Percentiles rank a stretch among this genome's conserved stretches.
Evolutionary conservation across 495 filamentous ascomycete species (phyloP).

Genomic region (Terfezia boudieri): DNA sequence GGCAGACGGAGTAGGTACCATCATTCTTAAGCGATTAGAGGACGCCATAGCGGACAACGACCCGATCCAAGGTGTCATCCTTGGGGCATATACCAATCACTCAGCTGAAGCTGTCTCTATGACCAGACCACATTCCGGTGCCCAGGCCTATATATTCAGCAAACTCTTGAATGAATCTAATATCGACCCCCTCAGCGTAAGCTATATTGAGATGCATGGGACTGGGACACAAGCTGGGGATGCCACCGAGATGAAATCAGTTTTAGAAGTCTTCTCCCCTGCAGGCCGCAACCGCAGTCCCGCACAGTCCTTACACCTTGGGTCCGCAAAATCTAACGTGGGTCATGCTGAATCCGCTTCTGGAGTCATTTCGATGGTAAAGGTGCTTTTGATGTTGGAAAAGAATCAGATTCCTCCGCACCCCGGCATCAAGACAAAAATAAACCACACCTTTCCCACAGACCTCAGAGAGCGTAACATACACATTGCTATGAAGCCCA

Average conservation of each 20-base stretch:
- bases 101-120: slow-evolving; percentile 60
- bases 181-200: slow-evolving; percentile 47
- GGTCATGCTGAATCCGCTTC: slow-evolving; percentile 82
- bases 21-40: slow-evolving; percentile 51
- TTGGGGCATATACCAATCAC: slow-evolving; percentile 49
- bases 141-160: slow-evolving; percentile 47
- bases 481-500: slow-evolving; percentile 19
- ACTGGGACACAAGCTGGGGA: slow-evolving; percentile 73
- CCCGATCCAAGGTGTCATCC: slow-evolving; percentile 44
- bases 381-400: slow-evolving; percentile 71
- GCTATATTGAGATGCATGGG: slow-evolving; percentile 80
- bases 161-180: slow-evolving; percentile 46
- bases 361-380: slow-evolving; percentile 60
- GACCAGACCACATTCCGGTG: slow-evolving; percentile 53
- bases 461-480: slow-evolving; percentile 9
- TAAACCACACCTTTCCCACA: slow-evolving; percentile 18
- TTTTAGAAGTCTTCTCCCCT: slow-evolving; percentile 63
- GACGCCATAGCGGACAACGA: slow-evolving; percentile 59
- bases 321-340: slow-evolving; percentile 71
- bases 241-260: slow-evolving; percentile 54
- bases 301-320: slow-evolving; percentile 54
- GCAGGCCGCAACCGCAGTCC: slow-evolving; percentile 36
- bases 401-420: slow-evolving; percentile 68
- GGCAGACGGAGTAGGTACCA: slow-evolving; percentile 45
- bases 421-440: slow-evolving; percentile 32